A percentile compares a stretch with the other conserved stretches of the same genome.
phyloP scores from a whole-genome alignment of 805 yeast species.

The Yarrowia keelungensis region DNA sequence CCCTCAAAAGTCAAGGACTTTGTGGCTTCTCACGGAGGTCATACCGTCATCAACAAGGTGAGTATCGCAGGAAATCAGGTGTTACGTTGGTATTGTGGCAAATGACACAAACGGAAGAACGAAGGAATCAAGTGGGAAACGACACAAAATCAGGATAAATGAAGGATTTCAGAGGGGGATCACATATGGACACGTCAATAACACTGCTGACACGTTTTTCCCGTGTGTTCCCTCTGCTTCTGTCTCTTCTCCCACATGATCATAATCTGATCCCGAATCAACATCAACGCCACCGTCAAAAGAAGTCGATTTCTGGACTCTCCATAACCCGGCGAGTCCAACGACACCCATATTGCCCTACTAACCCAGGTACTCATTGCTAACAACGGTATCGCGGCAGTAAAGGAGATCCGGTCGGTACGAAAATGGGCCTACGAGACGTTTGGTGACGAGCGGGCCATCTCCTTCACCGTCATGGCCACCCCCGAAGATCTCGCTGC shows the following conservation, averaged over 20 bases:
- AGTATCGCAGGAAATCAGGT: conserved; percentile 36
- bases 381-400: conserved; percentile 99
- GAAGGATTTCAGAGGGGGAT: neutral
- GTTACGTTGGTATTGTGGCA: too few relatives aligned
- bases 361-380: conserved; percentile 74
- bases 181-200: neutral
- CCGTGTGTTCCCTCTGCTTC: neutral
- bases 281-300: neutral
- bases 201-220: neutral
- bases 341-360: neutral
- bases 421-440: conserved; percentile 99
- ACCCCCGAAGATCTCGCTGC: conserved; percentile 99
- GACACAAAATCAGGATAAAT: neutral
- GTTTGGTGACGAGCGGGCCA: conserved; percentile 94
- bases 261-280: neutral
- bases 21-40: conserved; percentile 87
- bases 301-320: neutral
- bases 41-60: conserved; percentile 82
- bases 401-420: conserved; percentile 94
- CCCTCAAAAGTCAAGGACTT: conserved; percentile 77
- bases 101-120: neutral
- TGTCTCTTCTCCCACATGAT: neutral
- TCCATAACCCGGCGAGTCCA: neutral
- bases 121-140: too few relatives aligned
- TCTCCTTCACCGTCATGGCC: conserved; percentile 97